Evolutionary conservation across 768 basidiomycete species (phyloP).

Genomic region (Leccinum imitatum): DNA sequence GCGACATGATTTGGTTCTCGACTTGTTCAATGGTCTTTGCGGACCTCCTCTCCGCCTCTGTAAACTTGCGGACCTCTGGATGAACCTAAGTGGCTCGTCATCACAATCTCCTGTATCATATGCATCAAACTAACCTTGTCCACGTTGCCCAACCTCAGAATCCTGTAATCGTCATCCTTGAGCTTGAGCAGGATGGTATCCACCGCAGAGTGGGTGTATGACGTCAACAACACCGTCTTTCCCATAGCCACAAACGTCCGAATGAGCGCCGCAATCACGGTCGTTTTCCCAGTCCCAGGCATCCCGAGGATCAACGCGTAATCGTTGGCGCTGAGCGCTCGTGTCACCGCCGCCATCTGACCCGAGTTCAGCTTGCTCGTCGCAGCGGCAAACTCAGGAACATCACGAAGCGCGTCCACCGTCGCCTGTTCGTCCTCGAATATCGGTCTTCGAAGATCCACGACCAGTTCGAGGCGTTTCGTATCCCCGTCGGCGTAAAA

Average conservation of each 20-base stretch:
- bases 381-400: constrained; percentile 32
- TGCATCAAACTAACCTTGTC: constrained; percentile 67
- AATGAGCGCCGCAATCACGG: constrained; percentile 88
- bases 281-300: constrained; percentile 99
- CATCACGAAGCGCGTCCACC: constrained; percentile 8
- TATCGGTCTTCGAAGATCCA: constrained; percentile 70
- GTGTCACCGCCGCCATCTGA: constrained; percentile 70
- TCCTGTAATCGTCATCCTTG: constrained; percentile 61
- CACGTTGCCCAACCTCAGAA: constrained; percentile 83
- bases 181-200: constrained; percentile 94
- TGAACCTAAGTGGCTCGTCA: constrained; percentile 58
- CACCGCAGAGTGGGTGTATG: constrained; percentile 97
- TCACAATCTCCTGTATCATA: background rate
- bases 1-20: constrained; percentile 78
- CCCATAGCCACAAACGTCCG: constrained; percentile 72
- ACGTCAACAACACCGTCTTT: constrained; percentile 85
- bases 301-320: constrained; percentile 94
- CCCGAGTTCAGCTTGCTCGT: constrained; percentile 59
- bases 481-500: constrained; percentile 81
- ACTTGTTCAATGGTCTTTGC: constrained; percentile 77
- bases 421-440: constrained; percentile 47
- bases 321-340: constrained; percentile 77
- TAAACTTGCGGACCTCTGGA: constrained; percentile 72
- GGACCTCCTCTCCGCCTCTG: constrained; percentile 53
- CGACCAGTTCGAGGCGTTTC: constrained; percentile 68